These are phyloP conservation scores for Sarocladium oryzae DNA, from an alignment of 2,329 filamentous ascomycete genomes.

Conservation along the genomic window DNA sequence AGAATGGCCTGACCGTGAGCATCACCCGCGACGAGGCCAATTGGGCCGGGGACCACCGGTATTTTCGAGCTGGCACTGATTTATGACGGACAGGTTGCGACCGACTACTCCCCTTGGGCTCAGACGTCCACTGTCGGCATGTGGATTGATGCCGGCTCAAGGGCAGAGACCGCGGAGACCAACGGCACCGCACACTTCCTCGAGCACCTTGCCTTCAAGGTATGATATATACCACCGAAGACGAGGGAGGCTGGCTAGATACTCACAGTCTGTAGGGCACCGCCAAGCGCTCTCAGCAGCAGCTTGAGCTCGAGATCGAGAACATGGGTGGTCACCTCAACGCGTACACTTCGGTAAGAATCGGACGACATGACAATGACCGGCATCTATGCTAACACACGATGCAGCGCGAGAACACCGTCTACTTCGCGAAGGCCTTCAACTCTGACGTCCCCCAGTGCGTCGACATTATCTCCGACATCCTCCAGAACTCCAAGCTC, in stretches of 20 bases:
- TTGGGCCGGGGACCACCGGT: conserved; percentile 25
- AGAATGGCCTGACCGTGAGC: conserved; percentile 91
- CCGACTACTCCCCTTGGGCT: conserved; percentile 95
- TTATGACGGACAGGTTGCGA: conserved; percentile 65
- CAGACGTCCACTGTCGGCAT: conserved; percentile 98
- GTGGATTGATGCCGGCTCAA: conserved; percentile 98
- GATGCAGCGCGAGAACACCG: conserved; percentile 88
- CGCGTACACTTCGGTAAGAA: conserved; percentile 92
- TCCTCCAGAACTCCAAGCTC: conserved; percentile 98
- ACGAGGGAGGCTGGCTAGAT: neutral
- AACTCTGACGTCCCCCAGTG: conserved; percentile 94
- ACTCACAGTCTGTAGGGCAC: conserved; percentile 58
- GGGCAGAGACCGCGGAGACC: conserved; percentile 95
- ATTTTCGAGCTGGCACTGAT: conserved; percentile 20
- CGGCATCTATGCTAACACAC: conserved; percentile 19
- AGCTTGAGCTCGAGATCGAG: conserved; percentile 98
- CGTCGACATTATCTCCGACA: conserved; percentile 98
- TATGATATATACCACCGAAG: conserved; percentile 36
- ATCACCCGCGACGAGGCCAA: conserved; percentile 25
- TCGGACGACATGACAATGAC: neutral
- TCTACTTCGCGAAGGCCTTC: conserved; percentile 99
- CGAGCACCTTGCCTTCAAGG: conserved; percentile 99
- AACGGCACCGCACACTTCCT: conserved; percentile 99
- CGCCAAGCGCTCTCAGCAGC: conserved; percentile 87
- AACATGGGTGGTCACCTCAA: conserved; percentile 99